Conservation (phyloP, 768 basidiomycete species). For the Termitomyces sp. region DNA sequence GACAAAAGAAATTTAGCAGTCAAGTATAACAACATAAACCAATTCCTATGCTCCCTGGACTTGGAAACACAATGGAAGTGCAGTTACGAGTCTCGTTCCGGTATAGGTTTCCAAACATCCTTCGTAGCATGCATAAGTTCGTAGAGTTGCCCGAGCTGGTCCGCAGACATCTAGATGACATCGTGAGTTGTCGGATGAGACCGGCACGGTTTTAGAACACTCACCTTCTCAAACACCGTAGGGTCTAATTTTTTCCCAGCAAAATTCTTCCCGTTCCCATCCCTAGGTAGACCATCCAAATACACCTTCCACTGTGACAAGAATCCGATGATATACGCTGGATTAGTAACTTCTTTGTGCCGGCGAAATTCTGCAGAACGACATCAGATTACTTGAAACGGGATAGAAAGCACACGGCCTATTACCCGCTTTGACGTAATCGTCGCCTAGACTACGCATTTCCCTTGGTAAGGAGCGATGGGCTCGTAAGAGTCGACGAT, state of each 20-base stretch:
- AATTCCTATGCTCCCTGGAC: neutral
- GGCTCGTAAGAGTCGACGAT: conserved; percentile 73
- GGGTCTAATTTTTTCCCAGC: conserved; percentile 64
- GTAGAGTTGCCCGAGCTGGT: conserved; percentile 91
- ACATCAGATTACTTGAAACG: neutral
- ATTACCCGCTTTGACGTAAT: conserved; percentile 76
- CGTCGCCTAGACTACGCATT: conserved; percentile 81
- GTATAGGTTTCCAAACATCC: conserved; percentile 72
- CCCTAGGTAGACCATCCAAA: conserved; percentile 62
- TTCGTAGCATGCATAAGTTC: conserved; percentile 92
- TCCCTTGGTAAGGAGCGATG: conserved; percentile 69
- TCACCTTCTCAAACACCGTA: conserved; percentile 71
- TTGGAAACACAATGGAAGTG: neutral
- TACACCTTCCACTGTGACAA: conserved; percentile 95
- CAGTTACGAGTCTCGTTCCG: conserved; percentile 19
- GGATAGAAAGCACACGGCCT: conserved; percentile 1
- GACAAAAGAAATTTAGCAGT: neutral
- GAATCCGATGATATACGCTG: conserved; percentile 90
- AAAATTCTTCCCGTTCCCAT: conserved; percentile 40
- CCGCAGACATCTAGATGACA: conserved; percentile 65
- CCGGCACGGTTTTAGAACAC: conserved; percentile 3
- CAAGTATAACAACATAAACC: neutral
- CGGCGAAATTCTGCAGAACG: conserved; percentile 72
- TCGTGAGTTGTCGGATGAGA: neutral
- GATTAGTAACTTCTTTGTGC: conserved; percentile 76